Conservation (phyloP, 2,329 filamentous ascomycete species). For the Cladosporium oxysporum region DNA sequence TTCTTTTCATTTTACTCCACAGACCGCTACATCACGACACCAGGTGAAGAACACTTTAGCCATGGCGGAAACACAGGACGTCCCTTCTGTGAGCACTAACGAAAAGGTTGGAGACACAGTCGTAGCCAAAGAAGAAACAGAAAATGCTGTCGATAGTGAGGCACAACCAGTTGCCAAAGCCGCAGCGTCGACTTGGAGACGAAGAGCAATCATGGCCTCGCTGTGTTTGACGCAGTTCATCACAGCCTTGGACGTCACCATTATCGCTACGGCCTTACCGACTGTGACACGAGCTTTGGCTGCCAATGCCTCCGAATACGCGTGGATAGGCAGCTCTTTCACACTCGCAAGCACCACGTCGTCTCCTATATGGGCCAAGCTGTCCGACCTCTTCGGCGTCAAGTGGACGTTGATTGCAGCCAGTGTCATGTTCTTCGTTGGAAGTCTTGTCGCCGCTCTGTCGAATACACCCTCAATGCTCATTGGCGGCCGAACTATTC, state of each 20-base stretch:
- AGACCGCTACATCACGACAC: not conserved
- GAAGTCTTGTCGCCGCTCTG: constrained; percentile 28
- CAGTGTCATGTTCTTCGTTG: constrained; percentile 47
- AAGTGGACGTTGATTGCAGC: constrained; percentile 63
- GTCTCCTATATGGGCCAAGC: constrained; percentile 62
- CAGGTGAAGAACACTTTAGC: not conserved
- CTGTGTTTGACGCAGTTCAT: constrained; percentile 11
- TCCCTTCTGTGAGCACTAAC: not conserved
- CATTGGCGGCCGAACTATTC: constrained; percentile 57
- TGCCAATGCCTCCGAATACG: constrained; percentile 51
- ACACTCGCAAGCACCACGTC: constrained; percentile 52
- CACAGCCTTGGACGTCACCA: constrained; percentile 42
- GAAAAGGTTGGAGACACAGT: not conserved
- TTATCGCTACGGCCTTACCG: constrained; percentile 62
- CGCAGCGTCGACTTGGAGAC: not conserved
- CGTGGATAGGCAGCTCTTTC: constrained; percentile 57
- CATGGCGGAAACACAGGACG: not conserved
- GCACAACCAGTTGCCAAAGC: not conserved
- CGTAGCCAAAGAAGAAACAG: not conserved
- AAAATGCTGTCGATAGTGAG: not conserved
- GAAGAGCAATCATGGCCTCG: constrained; percentile 8
- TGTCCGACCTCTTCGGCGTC: constrained; percentile 67
- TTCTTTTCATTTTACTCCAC: not conserved
- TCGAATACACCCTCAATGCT: constrained; percentile 38
- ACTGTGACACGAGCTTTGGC: constrained; percentile 50